Base-by-base conservation (phyloP, 163 green algal species). In the Scenedesmus sp. region DNA sequence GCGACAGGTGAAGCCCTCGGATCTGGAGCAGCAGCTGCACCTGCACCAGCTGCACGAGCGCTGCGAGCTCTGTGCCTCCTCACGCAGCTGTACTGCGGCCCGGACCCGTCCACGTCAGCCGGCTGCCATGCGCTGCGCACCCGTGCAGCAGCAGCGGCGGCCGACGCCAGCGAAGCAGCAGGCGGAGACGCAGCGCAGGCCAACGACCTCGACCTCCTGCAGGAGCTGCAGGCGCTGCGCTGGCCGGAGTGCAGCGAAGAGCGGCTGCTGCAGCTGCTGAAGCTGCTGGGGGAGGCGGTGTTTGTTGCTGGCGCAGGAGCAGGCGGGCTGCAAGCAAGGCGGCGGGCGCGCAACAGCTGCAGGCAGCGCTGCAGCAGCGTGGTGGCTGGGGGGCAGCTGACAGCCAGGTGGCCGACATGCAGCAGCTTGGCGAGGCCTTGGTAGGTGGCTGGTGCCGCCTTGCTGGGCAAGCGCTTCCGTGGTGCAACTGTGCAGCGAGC, bases 21-120 rank as follows among this genome's bases (percentile, higher is more conserved):
- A 87, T 40, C 76, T 91, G 13, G 87, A 91, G 30, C 46, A 61
- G 46, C 78, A 33, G 2, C 40, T 49, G 78, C 78, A 91, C 56
- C 87, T 91, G 30, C 87, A 91, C 15, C 37, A 72, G 42, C 87
- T 91, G 78, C 78, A 87, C 24, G 87, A 91, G 53, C 87, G 87
- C 87, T 91, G 87, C 70, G 87, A 91, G 56, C 79, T 91, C 12
- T 91, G 51, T 87, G 59, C 56, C 56, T 87, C 16, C 78, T 91
- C 13, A 87, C 87, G 30, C 87, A 91, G 53, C 78, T 91, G 5
- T 91, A 81, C 49, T 33, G 15, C 35, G 85, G 85, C 37, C 30
- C 68, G 30, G 85, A 90, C 70, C 46, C 85, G 13, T 24, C 68
- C 13, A 53, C n/a, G 35, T 85, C 85, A n/a, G 40, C 85, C 5